Conservation (phyloP, 2,329 filamentous ascomycete species). For the Truncatella angustata region DNA sequence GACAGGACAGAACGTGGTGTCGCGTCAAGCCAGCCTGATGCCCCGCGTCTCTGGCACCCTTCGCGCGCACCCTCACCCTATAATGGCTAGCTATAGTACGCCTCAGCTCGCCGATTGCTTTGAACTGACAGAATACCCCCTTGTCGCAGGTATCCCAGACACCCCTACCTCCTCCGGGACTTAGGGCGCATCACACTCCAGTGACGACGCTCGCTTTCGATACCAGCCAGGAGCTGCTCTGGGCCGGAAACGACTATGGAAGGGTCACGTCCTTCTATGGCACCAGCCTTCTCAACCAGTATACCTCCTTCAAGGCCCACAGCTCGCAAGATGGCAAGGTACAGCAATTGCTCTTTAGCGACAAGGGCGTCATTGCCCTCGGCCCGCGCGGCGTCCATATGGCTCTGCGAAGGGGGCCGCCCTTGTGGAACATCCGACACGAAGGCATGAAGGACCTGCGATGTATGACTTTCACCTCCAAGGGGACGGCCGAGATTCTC, state of each 20-base stretch:
- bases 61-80: neutral
- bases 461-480: slow-evolving; percentile 95
- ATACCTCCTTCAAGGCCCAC: slow-evolving; percentile 88
- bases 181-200: slow-evolving; percentile 67
- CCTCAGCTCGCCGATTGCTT: no score
- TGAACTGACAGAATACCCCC: neutral
- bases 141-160: slow-evolving; percentile 71
- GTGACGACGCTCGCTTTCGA: slow-evolving; percentile 87
- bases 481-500: slow-evolving; percentile 77
- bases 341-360: slow-evolving; percentile 85
- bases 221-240: slow-evolving; percentile 82
- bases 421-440: slow-evolving; percentile 83
- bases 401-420: slow-evolving; percentile 75
- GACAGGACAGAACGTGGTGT: slow-evolving; percentile 17
- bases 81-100: no score
- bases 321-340: slow-evolving; percentile 71
- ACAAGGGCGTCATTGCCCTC: slow-evolving; percentile 85
- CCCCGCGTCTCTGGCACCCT: neutral
- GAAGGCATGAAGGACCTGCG: slow-evolving; percentile 80
- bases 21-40: neutral
- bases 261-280: slow-evolving; percentile 87
- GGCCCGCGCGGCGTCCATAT: slow-evolving; percentile 84
- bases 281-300: slow-evolving; percentile 72
- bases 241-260: slow-evolving; percentile 90
- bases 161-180: slow-evolving; percentile 73